phyloP scores from a whole-genome alignment of 305 asterid genomes.

The Coffea humblotiana region DNA sequence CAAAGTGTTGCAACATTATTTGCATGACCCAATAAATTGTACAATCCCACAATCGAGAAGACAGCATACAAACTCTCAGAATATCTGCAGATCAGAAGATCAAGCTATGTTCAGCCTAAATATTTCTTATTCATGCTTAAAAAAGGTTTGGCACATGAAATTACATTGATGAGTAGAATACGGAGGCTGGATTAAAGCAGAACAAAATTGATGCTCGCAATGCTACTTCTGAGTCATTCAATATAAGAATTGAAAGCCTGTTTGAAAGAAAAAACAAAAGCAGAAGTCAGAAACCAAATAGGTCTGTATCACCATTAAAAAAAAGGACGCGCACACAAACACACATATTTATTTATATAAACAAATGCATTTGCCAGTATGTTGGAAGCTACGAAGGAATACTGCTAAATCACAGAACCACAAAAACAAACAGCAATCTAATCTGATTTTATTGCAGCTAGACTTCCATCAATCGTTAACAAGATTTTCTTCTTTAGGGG shows the following conservation, averaged over 20 bases:
- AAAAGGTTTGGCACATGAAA: slow-evolving; percentile 31
- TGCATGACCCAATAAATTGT: slow-evolving; percentile 52
- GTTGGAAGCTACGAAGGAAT: not conserved
- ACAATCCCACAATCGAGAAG: slow-evolving; percentile 75
- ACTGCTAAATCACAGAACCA: no score
- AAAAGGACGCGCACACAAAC: not conserved
- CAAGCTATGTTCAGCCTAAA: slow-evolving; percentile 24
- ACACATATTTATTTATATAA: not conserved
- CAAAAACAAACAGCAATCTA: not conserved
- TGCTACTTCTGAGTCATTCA: slow-evolving; percentile 72
- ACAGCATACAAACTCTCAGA: slow-evolving; percentile 88
- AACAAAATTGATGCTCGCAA: slow-evolving; percentile 82
- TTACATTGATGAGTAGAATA: slow-evolving; percentile 95
- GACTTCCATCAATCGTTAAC: not conserved
- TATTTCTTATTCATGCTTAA: slow-evolving; percentile 14
- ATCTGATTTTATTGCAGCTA: not conserved
- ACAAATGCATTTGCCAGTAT: no score
- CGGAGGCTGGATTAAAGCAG: slow-evolving; percentile 96
- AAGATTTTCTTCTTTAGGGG: not conserved
- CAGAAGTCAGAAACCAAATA: slow-evolving; percentile 2
- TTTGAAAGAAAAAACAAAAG: slow-evolving; percentile 11
- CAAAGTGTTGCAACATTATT: slow-evolving; percentile 56
- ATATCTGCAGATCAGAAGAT: slow-evolving; percentile 56
- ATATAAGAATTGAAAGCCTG: slow-evolving; percentile 75
- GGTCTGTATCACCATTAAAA: not conserved